These are phyloP conservation scores for Cryptosporidium xiaoi DNA, from an alignment of 169 alveolate species.

Conservation along the genomic window DNA sequence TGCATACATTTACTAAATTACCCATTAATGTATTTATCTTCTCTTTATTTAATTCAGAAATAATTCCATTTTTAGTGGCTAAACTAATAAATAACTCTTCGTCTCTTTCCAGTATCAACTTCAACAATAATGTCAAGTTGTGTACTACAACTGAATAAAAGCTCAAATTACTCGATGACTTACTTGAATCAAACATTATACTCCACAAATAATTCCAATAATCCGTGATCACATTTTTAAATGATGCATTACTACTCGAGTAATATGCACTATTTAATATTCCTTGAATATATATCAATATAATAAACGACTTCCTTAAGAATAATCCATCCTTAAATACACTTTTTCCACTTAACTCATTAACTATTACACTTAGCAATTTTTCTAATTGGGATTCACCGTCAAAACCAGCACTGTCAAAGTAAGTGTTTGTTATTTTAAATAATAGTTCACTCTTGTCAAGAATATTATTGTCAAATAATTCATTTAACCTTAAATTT, in stretches of 20 bases:
- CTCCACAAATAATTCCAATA: conserved; percentile 54
- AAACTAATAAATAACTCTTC: background rate
- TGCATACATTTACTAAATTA: conserved; percentile 40
- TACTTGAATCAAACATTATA: conserved; percentile 9
- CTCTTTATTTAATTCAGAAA: background rate
- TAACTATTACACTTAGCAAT: background rate
- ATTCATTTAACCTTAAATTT: too few species aligned
- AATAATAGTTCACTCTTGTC: too few species aligned
- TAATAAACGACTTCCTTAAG: conserved; percentile 9
- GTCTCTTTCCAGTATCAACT: background rate
- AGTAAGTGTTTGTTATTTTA: too few species aligned
- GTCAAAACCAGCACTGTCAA: too few species aligned
- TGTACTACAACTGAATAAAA: conserved; percentile 11
- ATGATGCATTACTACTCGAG: background rate
- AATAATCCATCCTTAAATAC: background rate
- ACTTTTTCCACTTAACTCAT: background rate
- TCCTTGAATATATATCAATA: conserved; percentile 21
- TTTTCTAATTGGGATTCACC: too few species aligned
- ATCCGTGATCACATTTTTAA: background rate
- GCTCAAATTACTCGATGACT: background rate
- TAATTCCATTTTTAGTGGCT: background rate
- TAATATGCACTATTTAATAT: background rate
- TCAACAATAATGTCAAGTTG: background rate
- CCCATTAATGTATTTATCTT: background rate
- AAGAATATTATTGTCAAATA: too few species aligned